Evolutionary conservation across 2,329 filamentous ascomycete species (phyloP), one percentile per base, ranked within the genome.

Genomic region (Pezicula radicicola): DNA sequence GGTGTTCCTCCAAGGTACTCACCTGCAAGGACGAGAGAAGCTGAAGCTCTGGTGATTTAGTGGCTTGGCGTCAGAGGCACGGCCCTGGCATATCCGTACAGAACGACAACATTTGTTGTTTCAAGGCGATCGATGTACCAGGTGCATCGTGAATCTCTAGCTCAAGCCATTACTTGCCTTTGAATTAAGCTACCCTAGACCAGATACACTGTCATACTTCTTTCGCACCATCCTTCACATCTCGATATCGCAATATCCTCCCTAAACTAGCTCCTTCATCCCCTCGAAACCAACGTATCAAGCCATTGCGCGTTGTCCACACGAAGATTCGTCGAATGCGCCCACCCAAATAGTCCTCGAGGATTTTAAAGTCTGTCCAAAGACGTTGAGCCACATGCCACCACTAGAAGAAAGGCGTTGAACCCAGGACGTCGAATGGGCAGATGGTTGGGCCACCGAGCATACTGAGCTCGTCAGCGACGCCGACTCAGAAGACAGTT

Each of bases 391-490:
- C 64, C 65, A 61, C 55, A 66, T 66, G 65, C 58, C 52, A 62
- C 61, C 60, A 43, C 56, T 51, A 36, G 43, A 53, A 50, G 48
- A 56, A 58, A 45, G 50, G 43, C 53, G 52, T 59, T 66, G 62
- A 66, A 54, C 52, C 50, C 44, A 30, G 48, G 54, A 50, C 54
- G 49, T 59, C 57, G 58, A 33, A 66, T 66, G 64, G 66, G 56
- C 62, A 65, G 62, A 67, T 68, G 66, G 64, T 66, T 61, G 66
- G 63, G 55, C 63, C 64, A 63, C 57, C 66, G 58, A 68, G 72
- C 68, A 79, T 79, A 73, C 71, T 80, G 69, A 76, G 75, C 68
- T 72, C 75, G 66, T 78, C 78, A 58, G 72, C 74, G 60, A 78
- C 75, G 57, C 75, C 78, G 64, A 75, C 75, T 58, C 77, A 81